Evolutionary conservation across 2,329 filamentous ascomycete species (phyloP), one percentile per base, ranked within the genome.

Genomic region (Aspergillus caelatus): DNA sequence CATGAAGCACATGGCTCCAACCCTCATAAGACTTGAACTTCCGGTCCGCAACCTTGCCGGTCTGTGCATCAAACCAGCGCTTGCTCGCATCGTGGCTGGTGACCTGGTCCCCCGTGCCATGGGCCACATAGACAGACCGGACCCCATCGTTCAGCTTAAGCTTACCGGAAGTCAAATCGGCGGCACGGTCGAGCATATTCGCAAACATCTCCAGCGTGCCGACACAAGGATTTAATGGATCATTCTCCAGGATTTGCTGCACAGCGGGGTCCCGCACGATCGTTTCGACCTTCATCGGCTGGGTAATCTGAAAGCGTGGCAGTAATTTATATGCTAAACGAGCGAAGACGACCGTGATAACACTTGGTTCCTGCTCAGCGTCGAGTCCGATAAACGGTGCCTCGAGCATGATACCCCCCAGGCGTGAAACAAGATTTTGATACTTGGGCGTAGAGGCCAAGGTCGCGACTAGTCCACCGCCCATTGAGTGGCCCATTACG

Each of bases 1-100:
- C 45, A 45, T 63, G 62, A 8, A 63, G 30, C 6, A 63, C 6
- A 55, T 63, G 62, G 4, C 62, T 61, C 62, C 62, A 63, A 4
- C 62, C 62, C 0, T 61, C 58, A 23, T 63, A 63, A 30, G 58
- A 53, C 36, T 57, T 56, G 45, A 61, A 60, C 28, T 61, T 32
- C 6, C 43, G 32, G 32, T 61, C 43, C 14, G 43, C 41, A 7
- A 63, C 45, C 36, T 59, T 53, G 10, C 43, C 34, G 19, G 62
- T 36, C 62, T 63, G 58, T 23, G 26, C 16, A 21, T 63, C 62
- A 45, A 58, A 63, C 62, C 62, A 63, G 41, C 34, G 43, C 53
- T 54, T 61, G 10, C 58, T 63, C 1, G 54, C 43, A 30, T 63
- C 58, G 2, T 61, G 52, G n/a, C 62, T 63, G 19, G 62, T 63